Evolutionary conservation across 768 basidiomycete genomes (phyloP).

Genomic region (Trametopsis cervina): DNA sequence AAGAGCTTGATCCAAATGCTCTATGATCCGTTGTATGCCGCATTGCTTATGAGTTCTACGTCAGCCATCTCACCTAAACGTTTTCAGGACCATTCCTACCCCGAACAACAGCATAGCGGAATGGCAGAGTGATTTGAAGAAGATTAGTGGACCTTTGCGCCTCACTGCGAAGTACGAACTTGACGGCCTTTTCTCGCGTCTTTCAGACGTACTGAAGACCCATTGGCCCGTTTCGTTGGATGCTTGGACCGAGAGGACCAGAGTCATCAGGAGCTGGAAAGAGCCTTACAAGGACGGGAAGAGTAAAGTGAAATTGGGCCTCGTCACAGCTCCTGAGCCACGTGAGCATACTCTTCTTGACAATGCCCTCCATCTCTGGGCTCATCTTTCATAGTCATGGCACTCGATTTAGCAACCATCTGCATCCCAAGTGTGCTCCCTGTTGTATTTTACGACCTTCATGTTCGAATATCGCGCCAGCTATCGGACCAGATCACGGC

Average conservation of each 20-base stretch:
- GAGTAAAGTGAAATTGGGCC: not conserved
- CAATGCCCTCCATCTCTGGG: too few relatives aligned
- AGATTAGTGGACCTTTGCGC: not conserved
- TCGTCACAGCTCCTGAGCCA: not conserved
- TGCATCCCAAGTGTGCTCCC: too few relatives aligned
- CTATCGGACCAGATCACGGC: not conserved
- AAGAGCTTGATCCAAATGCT: not conserved
- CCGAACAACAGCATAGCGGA: not conserved
- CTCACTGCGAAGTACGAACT: constrained; percentile 1
- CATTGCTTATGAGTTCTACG: not conserved
- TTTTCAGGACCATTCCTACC: not conserved
- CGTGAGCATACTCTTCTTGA: too few relatives aligned
- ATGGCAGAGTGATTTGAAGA: not conserved
- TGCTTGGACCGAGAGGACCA: too few relatives aligned
- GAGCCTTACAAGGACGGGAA: not conserved
- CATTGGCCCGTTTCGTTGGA: too few relatives aligned
- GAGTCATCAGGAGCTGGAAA: too few relatives aligned
- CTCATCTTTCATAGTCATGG: not conserved
- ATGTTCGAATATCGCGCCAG: not conserved
- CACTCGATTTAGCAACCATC: not conserved
- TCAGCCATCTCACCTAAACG: not conserved
- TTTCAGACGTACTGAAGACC: too few relatives aligned
- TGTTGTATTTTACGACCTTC: too few relatives aligned
- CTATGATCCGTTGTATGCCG: not conserved
- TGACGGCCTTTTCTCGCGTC: too few relatives aligned